These are phyloP conservation scores for Bjerkandera adusta DNA, from an alignment of 1,284 basidiomycete species.

Conservation along the genomic window DNA sequence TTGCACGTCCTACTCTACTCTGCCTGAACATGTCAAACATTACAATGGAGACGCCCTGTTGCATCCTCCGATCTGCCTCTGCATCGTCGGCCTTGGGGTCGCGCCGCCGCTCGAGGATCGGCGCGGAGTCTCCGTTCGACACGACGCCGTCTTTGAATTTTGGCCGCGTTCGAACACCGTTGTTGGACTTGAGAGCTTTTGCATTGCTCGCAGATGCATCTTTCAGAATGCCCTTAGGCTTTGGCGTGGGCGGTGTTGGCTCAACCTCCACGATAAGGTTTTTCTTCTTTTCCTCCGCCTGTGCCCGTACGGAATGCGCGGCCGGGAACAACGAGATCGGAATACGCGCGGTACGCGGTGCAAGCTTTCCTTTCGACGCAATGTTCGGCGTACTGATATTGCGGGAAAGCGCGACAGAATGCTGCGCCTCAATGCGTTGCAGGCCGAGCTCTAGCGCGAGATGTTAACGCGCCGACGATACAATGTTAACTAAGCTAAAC, in stretches of 20 bases:
- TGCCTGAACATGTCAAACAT: too few species aligned
- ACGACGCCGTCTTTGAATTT: constrained; percentile 35
- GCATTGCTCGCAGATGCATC: constrained; percentile 14
- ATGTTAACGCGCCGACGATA: too few species aligned
- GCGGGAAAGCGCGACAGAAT: constrained; percentile 55
- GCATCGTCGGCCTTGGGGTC: constrained; percentile 59
- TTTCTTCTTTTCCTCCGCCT: constrained; percentile 14
- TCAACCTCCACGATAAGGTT: constrained; percentile 53
- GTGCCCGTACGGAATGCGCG: constrained; percentile 23
- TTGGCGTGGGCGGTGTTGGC: background rate
- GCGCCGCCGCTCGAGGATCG: constrained; percentile 53
- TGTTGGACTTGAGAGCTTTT: too few species aligned
- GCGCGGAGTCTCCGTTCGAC: constrained; percentile 15
- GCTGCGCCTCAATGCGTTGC: constrained; percentile 64
- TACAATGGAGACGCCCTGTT: too few species aligned
- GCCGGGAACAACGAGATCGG: constrained; percentile 41
- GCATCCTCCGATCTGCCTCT: constrained; percentile 61
- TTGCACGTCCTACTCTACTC: too few species aligned
- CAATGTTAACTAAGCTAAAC: too few species aligned
- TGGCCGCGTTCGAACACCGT: constrained; percentile 10
- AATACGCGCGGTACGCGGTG: constrained; percentile 54
- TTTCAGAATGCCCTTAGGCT: constrained; percentile 42
- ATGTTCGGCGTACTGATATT: constrained; percentile 70
- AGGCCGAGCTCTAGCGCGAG: constrained; percentile 72
- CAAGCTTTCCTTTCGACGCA: constrained; percentile 60